Conservation (phyloP, 225 moss, liverwort and hornwort genomes). For the Antitrichia curtipendula region DNA sequence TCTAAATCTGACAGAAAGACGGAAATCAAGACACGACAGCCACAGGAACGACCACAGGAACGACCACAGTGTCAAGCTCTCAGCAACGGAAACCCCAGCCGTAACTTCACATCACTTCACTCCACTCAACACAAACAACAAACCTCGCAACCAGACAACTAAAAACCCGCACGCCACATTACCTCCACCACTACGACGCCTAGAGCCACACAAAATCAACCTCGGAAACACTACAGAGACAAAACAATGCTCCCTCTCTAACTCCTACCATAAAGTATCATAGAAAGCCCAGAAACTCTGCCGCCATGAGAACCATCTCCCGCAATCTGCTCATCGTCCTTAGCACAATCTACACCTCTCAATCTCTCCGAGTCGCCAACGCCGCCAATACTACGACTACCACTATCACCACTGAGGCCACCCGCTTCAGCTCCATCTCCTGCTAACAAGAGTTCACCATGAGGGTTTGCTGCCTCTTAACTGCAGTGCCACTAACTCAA, state of each 20-base stretch:
- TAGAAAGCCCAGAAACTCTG: not conserved
- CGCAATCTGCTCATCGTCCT: not conserved
- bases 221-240: not conserved
- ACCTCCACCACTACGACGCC: not conserved
- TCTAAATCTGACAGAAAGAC: not conserved
- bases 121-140: not conserved
- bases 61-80: not conserved
- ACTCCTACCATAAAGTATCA: not conserved
- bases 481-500: not conserved
- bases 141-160: not conserved
- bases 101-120: not conserved
- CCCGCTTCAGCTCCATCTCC: not conserved
- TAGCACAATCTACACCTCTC: not conserved
- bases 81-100: not conserved
- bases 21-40: not conserved
- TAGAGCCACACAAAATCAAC: not conserved
- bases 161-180: not conserved
- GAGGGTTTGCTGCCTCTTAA: conserved; percentile 7
- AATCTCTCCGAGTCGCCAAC: not conserved
- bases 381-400: not conserved
- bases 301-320: not conserved
- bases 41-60: not conserved
- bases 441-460: not conserved
- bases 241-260: not conserved
- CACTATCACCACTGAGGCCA: not conserved